Evolutionary conservation across 2,329 filamentous ascomycete species (phyloP), one percentile per base, ranked within the genome.

Genomic region (Fusarium udum): DNA sequence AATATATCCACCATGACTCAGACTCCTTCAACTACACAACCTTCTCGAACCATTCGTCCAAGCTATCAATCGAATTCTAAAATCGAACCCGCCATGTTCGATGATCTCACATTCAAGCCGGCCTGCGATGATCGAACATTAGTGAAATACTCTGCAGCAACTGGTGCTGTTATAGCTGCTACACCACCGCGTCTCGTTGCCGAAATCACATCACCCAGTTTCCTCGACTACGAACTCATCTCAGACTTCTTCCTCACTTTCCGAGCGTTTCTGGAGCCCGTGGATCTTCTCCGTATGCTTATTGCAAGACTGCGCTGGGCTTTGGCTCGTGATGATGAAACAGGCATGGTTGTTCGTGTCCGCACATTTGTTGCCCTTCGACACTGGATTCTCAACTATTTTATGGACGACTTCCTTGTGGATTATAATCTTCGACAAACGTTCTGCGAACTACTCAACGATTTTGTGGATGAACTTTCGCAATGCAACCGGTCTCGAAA

Each of bases 361-460:
- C 90, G 96, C 46, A 97, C 95, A 0, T 99, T 98, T 84, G 96
- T 98, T 32, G 96, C 96, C 13, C 87, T 98, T 49, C 91, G 96
- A 64, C 96, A 99, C 82, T 99, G 96, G 96, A 95, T 98, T 64
- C 84, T 99, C 71, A 99, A 99, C 81, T 99, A 99, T 82, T 99
- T 98, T 75, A 88, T 93, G 62, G 96, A 99, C 79, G 96, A 99
- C 80, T 99, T 97, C 80, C 90, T 97, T 45, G 83, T 92, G 31
- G 91, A 95, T 79, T 91, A 92, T 78, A 85, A 89, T 49, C 85
- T 98, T 37, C 91, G 95, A 14, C 85, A 89, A 10, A 89, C 90
- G 22, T 98, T 98, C 79, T 98, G 95, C 82, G 86, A 91, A 37
- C 86, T 95, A 14, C 87, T 98, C 66, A 98, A 98, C 80, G 85